A percentile compares a stretch with the other conserved stretches of the same genome.
Conservation (phyloP, 1,284 basidiomycete species). For the Ganoderma sinense region DNA sequence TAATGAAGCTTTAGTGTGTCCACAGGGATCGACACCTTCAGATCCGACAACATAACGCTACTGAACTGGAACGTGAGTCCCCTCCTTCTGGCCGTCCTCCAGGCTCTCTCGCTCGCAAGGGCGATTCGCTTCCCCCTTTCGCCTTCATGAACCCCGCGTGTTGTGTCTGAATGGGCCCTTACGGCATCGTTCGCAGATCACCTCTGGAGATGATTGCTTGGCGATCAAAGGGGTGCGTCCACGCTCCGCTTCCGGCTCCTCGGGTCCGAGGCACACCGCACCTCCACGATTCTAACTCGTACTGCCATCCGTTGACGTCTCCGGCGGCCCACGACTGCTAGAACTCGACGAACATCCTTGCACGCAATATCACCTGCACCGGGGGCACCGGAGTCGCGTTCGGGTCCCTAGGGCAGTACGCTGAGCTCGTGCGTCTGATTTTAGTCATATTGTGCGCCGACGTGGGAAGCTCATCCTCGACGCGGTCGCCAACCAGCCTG, state of each 20-base stretch:
- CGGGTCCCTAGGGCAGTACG: slow-evolving; percentile 69
- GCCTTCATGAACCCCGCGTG: background rate
- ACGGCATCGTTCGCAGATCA: slow-evolving; percentile 43
- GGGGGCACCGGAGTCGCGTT: slow-evolving; percentile 75
- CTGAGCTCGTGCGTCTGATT: slow-evolving; percentile 48
- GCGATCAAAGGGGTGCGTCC: slow-evolving; percentile 66
- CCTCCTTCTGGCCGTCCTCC: background rate
- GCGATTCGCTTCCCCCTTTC: background rate
- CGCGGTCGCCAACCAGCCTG: slow-evolving; percentile 44
- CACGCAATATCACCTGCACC: slow-evolving; percentile 58
- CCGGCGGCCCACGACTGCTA: slow-evolving; percentile 28
- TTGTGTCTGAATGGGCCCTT: background rate
- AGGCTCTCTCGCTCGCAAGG: background rate
- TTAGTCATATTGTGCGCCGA: background rate
- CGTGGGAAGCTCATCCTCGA: slow-evolving; percentile 4
- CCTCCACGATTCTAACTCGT: background rate
- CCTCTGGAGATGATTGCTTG: slow-evolving; percentile 72
- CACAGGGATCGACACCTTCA: slow-evolving; percentile 66
- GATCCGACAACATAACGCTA: slow-evolving; percentile 59
- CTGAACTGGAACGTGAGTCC: slow-evolving; percentile 57
- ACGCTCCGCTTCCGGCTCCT: slow-evolving; percentile 2
- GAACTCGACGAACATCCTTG: slow-evolving; percentile 65
- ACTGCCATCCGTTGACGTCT: background rate
- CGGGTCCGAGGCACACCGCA: slow-evolving; percentile 1
- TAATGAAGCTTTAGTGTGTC: background rate